Evolutionary conservation across 345 rosid genomes (phyloP).

Genomic region (Aquilaria yunnanensis): DNA sequence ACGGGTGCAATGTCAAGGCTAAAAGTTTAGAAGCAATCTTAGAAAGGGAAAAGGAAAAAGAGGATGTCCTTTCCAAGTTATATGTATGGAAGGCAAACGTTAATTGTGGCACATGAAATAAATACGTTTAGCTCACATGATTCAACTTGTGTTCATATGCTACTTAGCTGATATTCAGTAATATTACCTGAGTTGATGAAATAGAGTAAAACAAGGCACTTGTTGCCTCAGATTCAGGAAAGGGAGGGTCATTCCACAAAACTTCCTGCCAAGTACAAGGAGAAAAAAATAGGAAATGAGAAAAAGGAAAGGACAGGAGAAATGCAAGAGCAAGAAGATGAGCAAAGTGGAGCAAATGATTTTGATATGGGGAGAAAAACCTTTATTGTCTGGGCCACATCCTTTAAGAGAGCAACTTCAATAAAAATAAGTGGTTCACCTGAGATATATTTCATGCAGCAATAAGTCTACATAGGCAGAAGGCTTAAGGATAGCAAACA

Average conservation of each 20-base stretch:
- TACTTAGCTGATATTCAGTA: no score
- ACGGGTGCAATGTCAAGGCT: no score
- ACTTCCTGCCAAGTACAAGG: constrained; percentile 58
- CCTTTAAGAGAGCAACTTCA: constrained; percentile 89
- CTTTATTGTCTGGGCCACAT: constrained; percentile 79
- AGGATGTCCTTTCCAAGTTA: no score
- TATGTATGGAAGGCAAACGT: no score
- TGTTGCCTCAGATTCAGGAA: constrained; percentile 63
- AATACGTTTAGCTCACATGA: no score
- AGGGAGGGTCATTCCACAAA: constrained; percentile 90
- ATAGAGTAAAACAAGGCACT: constrained; percentile 94
- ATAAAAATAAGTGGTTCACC: constrained; percentile 98
- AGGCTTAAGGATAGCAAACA: no score
- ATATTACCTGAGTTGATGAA: constrained; percentile 84
- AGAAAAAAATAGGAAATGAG: not conserved
- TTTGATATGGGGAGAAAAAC: constrained; percentile 20
- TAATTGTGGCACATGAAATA: no score
- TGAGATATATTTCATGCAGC: constrained; percentile 15
- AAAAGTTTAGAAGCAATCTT: no score
- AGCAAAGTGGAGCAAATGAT: not conserved
- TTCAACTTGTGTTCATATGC: no score
- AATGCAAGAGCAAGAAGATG: constrained; percentile 3
- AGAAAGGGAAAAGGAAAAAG: no score
- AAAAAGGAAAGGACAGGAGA: not conserved
- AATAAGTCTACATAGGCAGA: no score